phyloP scores from a whole-genome alignment of 2,329 filamentous ascomycete genomes.

The Aphanocladium album region DNA sequence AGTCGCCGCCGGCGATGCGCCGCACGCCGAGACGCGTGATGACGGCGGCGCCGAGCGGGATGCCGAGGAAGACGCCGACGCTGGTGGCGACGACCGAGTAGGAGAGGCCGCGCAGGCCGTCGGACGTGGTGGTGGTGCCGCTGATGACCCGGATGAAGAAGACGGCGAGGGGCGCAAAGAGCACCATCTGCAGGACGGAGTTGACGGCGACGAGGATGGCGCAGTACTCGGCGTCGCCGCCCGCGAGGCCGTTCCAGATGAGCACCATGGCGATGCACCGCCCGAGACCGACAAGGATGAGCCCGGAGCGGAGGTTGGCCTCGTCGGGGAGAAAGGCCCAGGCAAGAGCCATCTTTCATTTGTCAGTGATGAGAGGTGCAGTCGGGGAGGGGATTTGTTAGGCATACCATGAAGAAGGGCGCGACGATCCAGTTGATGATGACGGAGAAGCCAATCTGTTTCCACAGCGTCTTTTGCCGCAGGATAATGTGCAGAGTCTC shows the following conservation, averaged over 20 bases:
- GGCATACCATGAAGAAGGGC: conserved; percentile 63
- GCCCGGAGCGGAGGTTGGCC: conserved; percentile 38
- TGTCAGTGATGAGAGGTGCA: background rate
- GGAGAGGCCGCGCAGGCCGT: conserved; percentile 24
- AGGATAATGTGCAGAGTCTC: conserved; percentile 64
- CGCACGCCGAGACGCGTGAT: conserved; percentile 43
- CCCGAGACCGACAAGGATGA: conserved; percentile 14
- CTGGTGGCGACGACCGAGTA: conserved; percentile 65
- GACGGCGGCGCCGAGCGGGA: conserved; percentile 65
- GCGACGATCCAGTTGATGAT: conserved; percentile 71
- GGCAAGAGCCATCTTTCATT: conserved; percentile 46
- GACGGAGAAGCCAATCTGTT: conserved; percentile 64
- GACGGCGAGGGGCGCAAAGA: conserved; percentile 58
- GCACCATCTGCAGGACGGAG: conserved; percentile 60
- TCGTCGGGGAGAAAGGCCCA: conserved; percentile 57
- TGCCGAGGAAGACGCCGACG: conserved; percentile 72
- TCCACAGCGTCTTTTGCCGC: conserved; percentile 55
- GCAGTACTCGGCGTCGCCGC: conserved; percentile 69
- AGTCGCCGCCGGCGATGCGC: conserved; percentile 43
- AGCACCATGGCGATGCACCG: conserved; percentile 55
- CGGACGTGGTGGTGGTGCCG: conserved; percentile 26
- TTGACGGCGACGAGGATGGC: conserved; percentile 66
- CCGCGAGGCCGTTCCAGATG: conserved; percentile 69
- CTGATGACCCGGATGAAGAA: conserved; percentile 63
- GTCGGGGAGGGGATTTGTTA: too few species aligned